phyloP scores from a whole-genome alignment of 164 flowering plant genomes.

The Sedum album region DNA sequence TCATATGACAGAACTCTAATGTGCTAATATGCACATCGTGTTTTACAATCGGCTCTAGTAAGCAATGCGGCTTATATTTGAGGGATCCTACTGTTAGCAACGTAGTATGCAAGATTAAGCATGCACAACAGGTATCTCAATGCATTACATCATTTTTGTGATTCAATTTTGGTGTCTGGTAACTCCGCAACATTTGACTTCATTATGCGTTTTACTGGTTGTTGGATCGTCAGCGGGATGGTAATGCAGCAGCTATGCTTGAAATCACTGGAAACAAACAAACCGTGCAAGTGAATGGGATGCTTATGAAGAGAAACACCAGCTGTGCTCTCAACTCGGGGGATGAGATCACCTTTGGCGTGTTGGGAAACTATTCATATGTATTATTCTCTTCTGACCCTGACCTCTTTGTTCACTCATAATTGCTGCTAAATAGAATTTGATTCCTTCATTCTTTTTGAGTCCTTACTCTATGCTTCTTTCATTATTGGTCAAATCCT shows the following conservation, averaged over 20 bases:
- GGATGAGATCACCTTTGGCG: conserved; percentile 70
- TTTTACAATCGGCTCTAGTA: conserved; percentile 61
- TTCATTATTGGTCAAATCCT: conserved; percentile 21
- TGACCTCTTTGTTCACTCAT: not conserved
- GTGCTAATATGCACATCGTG: conserved; percentile 26
- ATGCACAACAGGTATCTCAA: conserved; percentile 48
- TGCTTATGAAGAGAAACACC: conserved; percentile 35
- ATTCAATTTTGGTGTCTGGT: no score
- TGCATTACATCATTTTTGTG: not conserved
- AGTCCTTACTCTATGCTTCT: not conserved
- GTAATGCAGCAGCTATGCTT: conserved; percentile 42
- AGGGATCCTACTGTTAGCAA: conserved; percentile 47
- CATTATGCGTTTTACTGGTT: conserved; percentile 43
- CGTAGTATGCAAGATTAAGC: conserved; percentile 50
- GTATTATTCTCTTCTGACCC: conserved; percentile 49
- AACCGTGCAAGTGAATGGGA: conserved; percentile 64
- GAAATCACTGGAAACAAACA: conserved; percentile 82
- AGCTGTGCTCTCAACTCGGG: conserved; percentile 54
- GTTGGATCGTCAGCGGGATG: conserved; percentile 64
- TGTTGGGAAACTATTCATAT: conserved; percentile 60
- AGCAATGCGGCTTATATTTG: conserved; percentile 38
- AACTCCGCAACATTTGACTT: conserved; percentile 17
- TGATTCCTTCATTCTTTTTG: not conserved
- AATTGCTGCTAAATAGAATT: not conserved
- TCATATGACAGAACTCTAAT: conserved; percentile 46